Evolutionary conservation across 805 yeast genomes (phyloP).

Genomic region (Metschnikowia arizonensis): DNA sequence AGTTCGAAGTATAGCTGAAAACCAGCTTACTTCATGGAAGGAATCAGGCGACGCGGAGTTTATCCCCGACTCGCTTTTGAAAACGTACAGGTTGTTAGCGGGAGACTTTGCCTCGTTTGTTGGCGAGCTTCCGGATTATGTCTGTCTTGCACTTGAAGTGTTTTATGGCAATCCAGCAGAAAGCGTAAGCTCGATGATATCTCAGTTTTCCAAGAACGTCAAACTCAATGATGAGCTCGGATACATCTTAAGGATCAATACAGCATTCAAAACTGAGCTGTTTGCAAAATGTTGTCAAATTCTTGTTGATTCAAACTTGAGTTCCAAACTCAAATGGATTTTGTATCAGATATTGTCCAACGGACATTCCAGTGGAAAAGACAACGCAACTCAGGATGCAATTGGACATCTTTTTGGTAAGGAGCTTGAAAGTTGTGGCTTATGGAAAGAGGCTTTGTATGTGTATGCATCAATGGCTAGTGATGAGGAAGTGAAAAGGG

Average conservation of each 20-base stretch:
- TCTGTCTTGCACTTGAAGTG: slow-evolving; percentile 54
- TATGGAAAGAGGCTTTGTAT: slow-evolving; percentile 58
- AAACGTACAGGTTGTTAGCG: slow-evolving; percentile 61
- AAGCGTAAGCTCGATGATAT: slow-evolving; percentile 8
- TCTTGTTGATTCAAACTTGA: slow-evolving; percentile 21
- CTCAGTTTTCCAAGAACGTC: not conserved
- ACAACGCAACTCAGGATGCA: slow-evolving; percentile 17
- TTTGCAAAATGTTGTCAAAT: slow-evolving; percentile 7
- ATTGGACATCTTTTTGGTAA: slow-evolving; percentile 43
- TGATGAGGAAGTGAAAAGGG: slow-evolving; percentile 41
- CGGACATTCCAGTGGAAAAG: slow-evolving; percentile 8
- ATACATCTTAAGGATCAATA: slow-evolving; percentile 20
- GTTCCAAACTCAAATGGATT: slow-evolving; percentile 49
- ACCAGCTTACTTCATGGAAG: slow-evolving; percentile 67
- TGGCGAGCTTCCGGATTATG: slow-evolving; percentile 59
- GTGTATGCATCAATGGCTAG: slow-evolving; percentile 54
- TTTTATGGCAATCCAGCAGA: slow-evolving; percentile 51
- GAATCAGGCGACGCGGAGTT: slow-evolving; percentile 34
- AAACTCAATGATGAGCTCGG: not conserved
- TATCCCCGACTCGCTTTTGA: slow-evolving; percentile 53
- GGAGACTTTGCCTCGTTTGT: slow-evolving; percentile 43
- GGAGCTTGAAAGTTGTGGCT: slow-evolving; percentile 42
- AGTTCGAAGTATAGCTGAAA: slow-evolving; percentile 50
- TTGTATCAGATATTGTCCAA: slow-evolving; percentile 40
- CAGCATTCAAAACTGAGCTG: slow-evolving; percentile 6